Base-by-base conservation (phyloP, 2,329 filamentous ascomycete species). In the Malbranchea zuffiana region DNA sequence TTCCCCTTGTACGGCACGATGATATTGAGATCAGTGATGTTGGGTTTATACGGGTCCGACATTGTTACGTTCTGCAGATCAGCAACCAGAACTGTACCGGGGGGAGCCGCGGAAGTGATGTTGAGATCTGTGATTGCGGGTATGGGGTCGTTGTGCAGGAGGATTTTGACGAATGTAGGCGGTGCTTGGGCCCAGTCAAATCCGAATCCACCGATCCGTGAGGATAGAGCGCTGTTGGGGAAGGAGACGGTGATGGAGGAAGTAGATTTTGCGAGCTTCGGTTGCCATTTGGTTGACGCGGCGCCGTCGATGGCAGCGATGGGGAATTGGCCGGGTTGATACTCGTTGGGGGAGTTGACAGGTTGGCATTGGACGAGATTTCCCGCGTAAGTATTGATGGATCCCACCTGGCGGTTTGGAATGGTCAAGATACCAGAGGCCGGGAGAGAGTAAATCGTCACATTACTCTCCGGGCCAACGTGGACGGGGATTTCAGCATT, bases 281-380 rank as follows among this genome's bases (percentile, higher is more conserved):
- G 77, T 49, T 81, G 76, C 78, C 78, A 83, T 45, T 72, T 72
- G 0, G 78, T 82, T 12, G 71, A 71, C 4, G 71, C 63, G 2
- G 75, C 75, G 35, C 79, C 79, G 47, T 83, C 79, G 34, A 80
- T 69, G 2, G 75, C 77, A 0, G 71, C 67, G 35, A 80, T 63
- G 1, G 80, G 78, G 59, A 83, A 81, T 54, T 84, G 80, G 10
- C 80, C 80, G 0, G 75, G 71, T 17, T 68, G 59, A 49, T 68
- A 73, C 2, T 54, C 50, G 25, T 67, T 53, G 0, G 60, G 52
- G 1, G 70, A 73, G 11, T 52, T 54, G 0, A 70, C 69, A 1
- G 74, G 65, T 3, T 63, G 66, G 53, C 79, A 84, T 58, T 84
- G 79, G 0, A 73, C 65, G 18, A 82, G 62, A 51, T 84, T 82